Percentiles rank a stretch among this genome's conserved stretches.
Conservation (phyloP, 805 yeast genomes). For the Wickerhamomyces silvicola region DNA sequence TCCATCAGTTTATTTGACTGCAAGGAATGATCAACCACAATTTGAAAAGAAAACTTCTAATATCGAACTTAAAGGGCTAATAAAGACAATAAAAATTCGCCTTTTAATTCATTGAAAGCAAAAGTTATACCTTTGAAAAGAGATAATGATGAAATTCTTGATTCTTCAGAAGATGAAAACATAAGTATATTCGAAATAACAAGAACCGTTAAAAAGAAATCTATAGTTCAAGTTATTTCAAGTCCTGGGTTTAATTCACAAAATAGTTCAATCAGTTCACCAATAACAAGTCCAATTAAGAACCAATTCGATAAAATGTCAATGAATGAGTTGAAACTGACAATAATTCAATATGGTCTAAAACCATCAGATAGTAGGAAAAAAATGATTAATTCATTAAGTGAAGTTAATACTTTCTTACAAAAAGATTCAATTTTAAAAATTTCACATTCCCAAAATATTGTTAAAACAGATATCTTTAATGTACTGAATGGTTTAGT, state of each 20-base stretch:
- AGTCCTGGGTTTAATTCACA: slow-evolving; percentile 10
- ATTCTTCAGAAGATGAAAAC: slow-evolving; percentile 20
- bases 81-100: slow-evolving; percentile 3
- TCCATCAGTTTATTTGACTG: slow-evolving; percentile 11
- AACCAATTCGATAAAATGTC: slow-evolving; percentile 13
- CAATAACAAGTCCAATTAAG: slow-evolving; percentile 9
- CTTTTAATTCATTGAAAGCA: slow-evolving; percentile 4
- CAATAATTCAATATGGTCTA: slow-evolving; percentile 18
- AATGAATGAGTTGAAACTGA: slow-evolving; percentile 15
- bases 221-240: slow-evolving; percentile 17
- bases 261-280: too few species aligned
- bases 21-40: slow-evolving; percentile 6
- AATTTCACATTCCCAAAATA: slow-evolving; percentile 16
- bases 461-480: slow-evolving; percentile 18
- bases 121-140: slow-evolving; percentile 14
- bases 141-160: slow-evolving; percentile 10
- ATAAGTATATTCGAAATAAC: slow-evolving; percentile 22
- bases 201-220: slow-evolving; percentile 15
- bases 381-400: slow-evolving; percentile 16
- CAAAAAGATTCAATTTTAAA: slow-evolving; percentile 12
- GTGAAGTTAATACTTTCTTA: slow-evolving; percentile 8
- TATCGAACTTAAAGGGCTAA: slow-evolving; percentile 11
- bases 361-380: slow-evolving; percentile 18
- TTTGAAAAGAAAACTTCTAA: slow-evolving; percentile 9
- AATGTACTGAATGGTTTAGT: slow-evolving; percentile 8